phyloP scores from a whole-genome alignment of 2,329 filamentous ascomycete species.

The Fusarium sulawesiense region DNA sequence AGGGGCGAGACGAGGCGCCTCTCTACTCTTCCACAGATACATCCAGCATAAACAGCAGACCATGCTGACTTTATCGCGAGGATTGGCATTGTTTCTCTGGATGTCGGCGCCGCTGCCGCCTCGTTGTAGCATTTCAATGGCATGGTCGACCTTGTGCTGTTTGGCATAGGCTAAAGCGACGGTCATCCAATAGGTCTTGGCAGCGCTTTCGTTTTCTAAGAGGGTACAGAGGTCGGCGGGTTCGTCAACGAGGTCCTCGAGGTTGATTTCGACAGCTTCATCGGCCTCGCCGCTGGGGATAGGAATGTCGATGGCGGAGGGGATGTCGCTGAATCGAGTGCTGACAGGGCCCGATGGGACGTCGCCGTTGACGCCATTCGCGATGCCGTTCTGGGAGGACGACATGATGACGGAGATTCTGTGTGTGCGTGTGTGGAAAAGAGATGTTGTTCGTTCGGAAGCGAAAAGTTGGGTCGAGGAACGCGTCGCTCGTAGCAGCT shows the following conservation, averaged over 20 bases:
- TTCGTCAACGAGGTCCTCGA: conserved; percentile 91
- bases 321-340: conserved; percentile 73
- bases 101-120: conserved; percentile 77
- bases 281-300: conserved; percentile 73
- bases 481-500: conserved; percentile 49
- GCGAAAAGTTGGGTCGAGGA: conserved; percentile 35
- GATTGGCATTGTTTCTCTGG: conserved; percentile 75
- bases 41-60: conserved; percentile 90
- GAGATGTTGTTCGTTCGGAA: conserved; percentile 19
- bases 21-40: conserved; percentile 87
- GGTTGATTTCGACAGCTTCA: conserved; percentile 89
- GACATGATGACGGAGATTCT: conserved; percentile 51
- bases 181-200: conserved; percentile 97
- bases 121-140: conserved; percentile 78
- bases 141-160: conserved; percentile 90
- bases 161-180: conserved; percentile 97
- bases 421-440: conserved; percentile 11
- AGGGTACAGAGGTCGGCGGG: conserved; percentile 94
- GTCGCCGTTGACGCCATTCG: conserved; percentile 59
- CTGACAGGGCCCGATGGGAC: conserved; percentile 54
- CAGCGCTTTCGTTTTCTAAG: conserved; percentile 92
- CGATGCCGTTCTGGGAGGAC: conserved; percentile 56
- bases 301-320: conserved; percentile 73
- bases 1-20: conserved; percentile 72
- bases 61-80: conserved; percentile 86